These are phyloP conservation scores for Castanea sativa DNA, from an alignment of 306 rosid genomes.

Conservation along the genomic window DNA sequence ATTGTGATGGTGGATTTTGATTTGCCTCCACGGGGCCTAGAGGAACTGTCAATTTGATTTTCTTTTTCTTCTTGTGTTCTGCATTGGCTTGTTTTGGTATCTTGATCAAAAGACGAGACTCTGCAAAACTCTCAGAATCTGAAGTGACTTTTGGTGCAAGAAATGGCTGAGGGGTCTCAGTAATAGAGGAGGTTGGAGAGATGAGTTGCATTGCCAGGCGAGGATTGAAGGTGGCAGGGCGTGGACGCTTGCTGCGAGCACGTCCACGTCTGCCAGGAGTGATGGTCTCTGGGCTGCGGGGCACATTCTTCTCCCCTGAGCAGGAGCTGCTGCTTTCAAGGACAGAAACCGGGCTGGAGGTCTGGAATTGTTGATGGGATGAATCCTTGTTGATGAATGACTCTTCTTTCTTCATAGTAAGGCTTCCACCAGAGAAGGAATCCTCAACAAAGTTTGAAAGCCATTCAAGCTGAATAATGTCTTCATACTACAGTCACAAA, in stretches of 20 bases:
- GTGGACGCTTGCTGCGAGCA: conserved; percentile 94
- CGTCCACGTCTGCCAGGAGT: conserved; percentile 61
- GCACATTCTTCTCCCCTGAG: conserved; percentile 52
- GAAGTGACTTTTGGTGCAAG: conserved; percentile 38
- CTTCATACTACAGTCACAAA: conserved; percentile 60
- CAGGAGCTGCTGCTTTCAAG: conserved; percentile 92
- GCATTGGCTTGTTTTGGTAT: conserved; percentile 18
- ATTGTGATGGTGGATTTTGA: conserved; percentile 36
- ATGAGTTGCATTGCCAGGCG: conserved; percentile 66
- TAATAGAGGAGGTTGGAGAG: conserved; percentile 80
- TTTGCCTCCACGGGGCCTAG: conserved; percentile 38
- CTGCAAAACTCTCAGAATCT: conserved; percentile 66
- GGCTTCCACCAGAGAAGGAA: conserved; percentile 73
- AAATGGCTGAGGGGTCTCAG: conserved; percentile 46
- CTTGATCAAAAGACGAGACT: conserved; percentile 53
- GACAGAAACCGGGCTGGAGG: conserved; percentile 87
- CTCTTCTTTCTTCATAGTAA: conserved; percentile 66
- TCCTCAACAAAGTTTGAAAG: conserved; percentile 87
- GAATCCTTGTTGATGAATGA: conserved; percentile 43
- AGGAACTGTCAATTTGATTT: conserved; percentile 47
- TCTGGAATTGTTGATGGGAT: conserved; percentile 56
- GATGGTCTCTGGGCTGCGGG: conserved; percentile 45
- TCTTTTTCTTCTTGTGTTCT: conserved; percentile 53
- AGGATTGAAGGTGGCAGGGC: conserved; percentile 80
- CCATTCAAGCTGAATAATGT: conserved; percentile 93